These are phyloP conservation scores for Irpex rosettiformis DNA, from an alignment of 1,284 basidiomycete genomes.

Conservation along the genomic window DNA sequence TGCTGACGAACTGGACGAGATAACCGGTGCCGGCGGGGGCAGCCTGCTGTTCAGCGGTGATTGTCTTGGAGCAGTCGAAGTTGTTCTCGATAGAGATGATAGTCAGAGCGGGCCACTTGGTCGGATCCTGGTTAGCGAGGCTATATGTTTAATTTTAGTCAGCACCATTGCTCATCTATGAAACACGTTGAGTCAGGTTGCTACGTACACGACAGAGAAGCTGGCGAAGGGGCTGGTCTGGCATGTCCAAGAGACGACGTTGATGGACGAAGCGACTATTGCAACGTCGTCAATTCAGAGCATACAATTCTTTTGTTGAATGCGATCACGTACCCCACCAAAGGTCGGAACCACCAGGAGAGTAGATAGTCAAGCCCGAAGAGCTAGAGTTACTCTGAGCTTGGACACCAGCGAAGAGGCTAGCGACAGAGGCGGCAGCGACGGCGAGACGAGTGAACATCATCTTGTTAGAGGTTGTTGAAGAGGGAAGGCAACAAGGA, in stretches of 20 bases:
- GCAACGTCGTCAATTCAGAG: neutral
- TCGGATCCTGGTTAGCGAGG: constrained; percentile 36
- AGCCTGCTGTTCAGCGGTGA: constrained; percentile 45
- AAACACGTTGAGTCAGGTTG: neutral
- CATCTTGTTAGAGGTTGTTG: constrained; percentile 8
- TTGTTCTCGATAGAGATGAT: constrained; percentile 51
- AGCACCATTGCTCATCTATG: neutral
- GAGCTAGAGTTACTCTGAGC: constrained; percentile 28
- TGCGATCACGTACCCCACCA: constrained; percentile 45
- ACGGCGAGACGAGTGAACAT: constrained; percentile 39
- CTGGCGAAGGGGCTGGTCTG: constrained; percentile 27
- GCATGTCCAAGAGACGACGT: constrained; percentile 38
- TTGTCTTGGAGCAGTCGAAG: constrained; percentile 55
- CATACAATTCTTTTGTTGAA: neutral
- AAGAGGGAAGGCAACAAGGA: neutral
- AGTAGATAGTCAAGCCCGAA: constrained; percentile 28
- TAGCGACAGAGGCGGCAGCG: constrained; percentile 26
- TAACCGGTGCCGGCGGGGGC: constrained; percentile 47
- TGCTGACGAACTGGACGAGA: constrained; percentile 53
- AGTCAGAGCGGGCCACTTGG: constrained; percentile 31
- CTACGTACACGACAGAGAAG: constrained; percentile 41
- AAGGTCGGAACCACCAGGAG: constrained; percentile 32
- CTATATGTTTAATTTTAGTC: constrained; percentile 25
- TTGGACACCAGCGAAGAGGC: constrained; percentile 27
- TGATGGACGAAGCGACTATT: constrained; percentile 29